phyloP scores from a whole-genome alignment of 1,284 basidiomycete genomes.

The Sanghuangporus sanghuang region DNA sequence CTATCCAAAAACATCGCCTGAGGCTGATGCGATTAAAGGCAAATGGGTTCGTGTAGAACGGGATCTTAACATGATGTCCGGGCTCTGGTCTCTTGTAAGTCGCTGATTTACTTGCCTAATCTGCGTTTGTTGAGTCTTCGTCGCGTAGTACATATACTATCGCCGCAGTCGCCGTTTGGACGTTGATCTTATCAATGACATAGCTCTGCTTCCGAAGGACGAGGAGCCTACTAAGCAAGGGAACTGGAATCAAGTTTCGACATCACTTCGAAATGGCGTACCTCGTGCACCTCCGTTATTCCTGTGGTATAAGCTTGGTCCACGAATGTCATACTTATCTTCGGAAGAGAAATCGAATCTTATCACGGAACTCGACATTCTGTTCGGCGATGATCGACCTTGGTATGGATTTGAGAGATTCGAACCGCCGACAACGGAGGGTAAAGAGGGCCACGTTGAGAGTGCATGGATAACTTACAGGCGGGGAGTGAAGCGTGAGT shows the following conservation, averaged over 20 bases:
- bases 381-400: constrained; percentile 74
- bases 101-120: neutral
- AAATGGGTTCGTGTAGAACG: constrained; percentile 84
- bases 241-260: constrained; percentile 53
- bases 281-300: constrained; percentile 46
- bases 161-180: constrained; percentile 79
- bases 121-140: constrained; percentile 4
- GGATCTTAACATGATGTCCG: constrained; percentile 68
- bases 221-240: constrained; percentile 43
- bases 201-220: constrained; percentile 48
- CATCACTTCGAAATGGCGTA: constrained; percentile 54
- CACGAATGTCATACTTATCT: constrained; percentile 53
- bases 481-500: constrained; percentile 62
- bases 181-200: constrained; percentile 60
- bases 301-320: constrained; percentile 73
- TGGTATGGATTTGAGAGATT: constrained; percentile 83
- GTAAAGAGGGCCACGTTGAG: constrained; percentile 35
- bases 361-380: constrained; percentile 84
- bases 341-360: constrained; percentile 53
- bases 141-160: constrained; percentile 68
- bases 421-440: constrained; percentile 46
- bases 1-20: constrained; percentile 60
- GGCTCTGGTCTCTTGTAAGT: constrained; percentile 55
- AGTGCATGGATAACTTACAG: constrained; percentile 57
- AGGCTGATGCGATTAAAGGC: constrained; percentile 73